Conservation (phyloP, 2,329 filamentous ascomycete genomes). For the Chlorencoelia australis region DNA sequence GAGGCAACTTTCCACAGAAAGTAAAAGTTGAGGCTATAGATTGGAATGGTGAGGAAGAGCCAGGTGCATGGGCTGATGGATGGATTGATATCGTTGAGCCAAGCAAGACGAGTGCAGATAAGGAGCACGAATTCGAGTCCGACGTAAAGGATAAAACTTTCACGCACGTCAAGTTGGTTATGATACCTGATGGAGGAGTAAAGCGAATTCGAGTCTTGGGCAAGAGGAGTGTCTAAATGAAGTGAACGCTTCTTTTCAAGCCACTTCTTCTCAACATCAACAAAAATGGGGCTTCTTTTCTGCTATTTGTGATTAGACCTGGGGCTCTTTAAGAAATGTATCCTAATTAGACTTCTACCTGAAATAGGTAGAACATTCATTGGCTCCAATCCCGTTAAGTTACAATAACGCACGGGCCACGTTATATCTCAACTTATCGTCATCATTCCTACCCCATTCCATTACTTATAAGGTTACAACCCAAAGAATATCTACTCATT, state of each 20-base stretch:
- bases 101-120: constrained; percentile 61
- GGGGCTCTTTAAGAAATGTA: too few species aligned
- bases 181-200: constrained; percentile 88
- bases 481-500: too few species aligned
- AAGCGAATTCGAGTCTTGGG: constrained; percentile 77
- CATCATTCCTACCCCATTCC: too few species aligned
- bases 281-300: neutral
- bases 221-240: constrained; percentile 32
- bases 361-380: too few species aligned
- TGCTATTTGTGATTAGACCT: too few species aligned
- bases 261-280: too few species aligned
- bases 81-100: constrained; percentile 60
- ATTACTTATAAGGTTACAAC: too few species aligned
- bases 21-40: constrained; percentile 56
- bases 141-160: constrained; percentile 48
- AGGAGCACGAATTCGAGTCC: constrained; percentile 57
- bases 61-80: constrained; percentile 42
- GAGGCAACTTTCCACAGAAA: constrained; percentile 75
- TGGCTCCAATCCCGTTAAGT: too few species aligned
- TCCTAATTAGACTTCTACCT: too few species aligned
- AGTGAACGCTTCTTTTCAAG: too few species aligned
- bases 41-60: constrained; percentile 44
- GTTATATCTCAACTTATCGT: too few species aligned
- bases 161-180: constrained; percentile 73
- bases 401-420: too few species aligned